Evolutionary conservation across 2,329 filamentous ascomycete genomes (phyloP), one percentile per base, ranked within the genome.

Genomic region (Cordyceps militaris): DNA sequence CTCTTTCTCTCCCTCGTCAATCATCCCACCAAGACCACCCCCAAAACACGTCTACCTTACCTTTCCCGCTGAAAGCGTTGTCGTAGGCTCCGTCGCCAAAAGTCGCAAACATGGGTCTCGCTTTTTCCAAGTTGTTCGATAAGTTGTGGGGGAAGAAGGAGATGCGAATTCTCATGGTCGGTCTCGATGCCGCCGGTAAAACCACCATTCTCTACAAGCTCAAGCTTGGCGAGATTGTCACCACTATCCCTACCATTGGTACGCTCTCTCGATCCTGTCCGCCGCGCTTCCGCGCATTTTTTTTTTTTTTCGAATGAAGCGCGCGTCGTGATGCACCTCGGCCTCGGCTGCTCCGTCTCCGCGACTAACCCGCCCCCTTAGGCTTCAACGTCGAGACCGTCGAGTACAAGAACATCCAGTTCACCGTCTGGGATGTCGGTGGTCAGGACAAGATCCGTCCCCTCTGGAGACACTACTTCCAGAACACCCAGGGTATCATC

Each of bases 311-410:
- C 46, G 42, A 26, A 40, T 30, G n/a, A 52, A 30, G 42, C 55
- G 19, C 52, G 38, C 24, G 60, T 49, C 46, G 44, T 38, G 36
- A 16, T 44, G 11, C 19, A 19, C 23, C 52, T 30, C 52, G 43
- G 16, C 11, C 42, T 32, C 10, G 24, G n/a, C 24, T 32, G 21
- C 14, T n/a, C 21, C 19, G 28, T 30, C 24, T 42, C 28, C 47
- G 24, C 44, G 48, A 23, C 58, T 60, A 58, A 61, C 56, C 32
- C 43, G 8, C 36, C 42, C 48, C 14, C 53, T 28, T 65, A 92
- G 89, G 94, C 71, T 99, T 99, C 87, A 99, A 99, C 82, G 94
- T 99, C 76, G 94, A 99, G 85, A 97, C 94, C 58, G 94, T 99
- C 76, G 92, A 96, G 76, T 97, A 97, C 84, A 97, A 97, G 86